These are phyloP conservation scores for Eucalyptus pauciflora DNA, from an alignment of 345 rosid species.

Conservation along the genomic window DNA sequence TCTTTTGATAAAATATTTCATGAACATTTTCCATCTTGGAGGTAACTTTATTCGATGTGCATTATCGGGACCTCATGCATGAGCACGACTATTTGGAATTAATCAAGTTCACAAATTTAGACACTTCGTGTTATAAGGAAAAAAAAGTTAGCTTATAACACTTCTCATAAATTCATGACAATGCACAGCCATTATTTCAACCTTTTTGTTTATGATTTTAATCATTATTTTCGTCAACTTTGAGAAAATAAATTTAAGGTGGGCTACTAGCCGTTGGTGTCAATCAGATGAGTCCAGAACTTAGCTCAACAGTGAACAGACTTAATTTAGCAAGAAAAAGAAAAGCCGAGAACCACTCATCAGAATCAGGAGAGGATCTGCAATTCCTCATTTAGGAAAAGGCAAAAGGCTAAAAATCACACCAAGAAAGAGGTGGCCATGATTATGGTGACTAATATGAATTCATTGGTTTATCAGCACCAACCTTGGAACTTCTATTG, in stretches of 20 bases:
- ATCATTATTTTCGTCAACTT: neutral
- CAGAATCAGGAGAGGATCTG: neutral
- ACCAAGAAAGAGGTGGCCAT: neutral
- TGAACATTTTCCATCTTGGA: neutral
- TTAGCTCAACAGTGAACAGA: neutral
- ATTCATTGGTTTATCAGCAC: neutral
- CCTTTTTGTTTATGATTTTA: neutral
- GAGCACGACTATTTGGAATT: too few species aligned
- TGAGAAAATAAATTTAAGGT: neutral
- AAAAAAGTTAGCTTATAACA: neutral
- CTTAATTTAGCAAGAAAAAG: neutral
- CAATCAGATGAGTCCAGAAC: too few species aligned
- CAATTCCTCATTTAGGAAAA: neutral
- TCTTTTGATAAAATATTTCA: neutral
- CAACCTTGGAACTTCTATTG: neutral
- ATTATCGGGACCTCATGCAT: neutral
- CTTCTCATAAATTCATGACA: neutral
- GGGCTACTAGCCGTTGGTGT: neutral
- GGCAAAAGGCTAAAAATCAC: neutral
- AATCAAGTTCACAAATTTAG: too few species aligned
- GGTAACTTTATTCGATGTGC: neutral
- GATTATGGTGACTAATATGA: neutral
- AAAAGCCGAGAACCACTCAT: neutral
- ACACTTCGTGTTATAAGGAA: too few species aligned
- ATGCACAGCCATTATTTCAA: neutral